phyloP scores from a whole-genome alignment of 345 rosid species.

The Syzygium aqueum region DNA sequence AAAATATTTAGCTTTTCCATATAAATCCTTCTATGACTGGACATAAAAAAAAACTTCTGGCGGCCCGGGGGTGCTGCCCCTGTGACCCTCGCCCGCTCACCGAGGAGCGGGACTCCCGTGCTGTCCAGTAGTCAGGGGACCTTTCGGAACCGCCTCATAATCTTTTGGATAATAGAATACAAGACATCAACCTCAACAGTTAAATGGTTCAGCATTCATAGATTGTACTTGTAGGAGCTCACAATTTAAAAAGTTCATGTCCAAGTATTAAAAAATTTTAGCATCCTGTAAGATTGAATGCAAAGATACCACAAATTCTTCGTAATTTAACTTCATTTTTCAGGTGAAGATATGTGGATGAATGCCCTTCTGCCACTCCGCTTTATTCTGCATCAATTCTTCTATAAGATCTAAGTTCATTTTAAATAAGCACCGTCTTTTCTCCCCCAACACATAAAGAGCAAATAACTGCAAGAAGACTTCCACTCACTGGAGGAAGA shows the following conservation, averaged over 20 bases:
- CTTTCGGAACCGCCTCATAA: too few species aligned
- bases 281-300: not conserved
- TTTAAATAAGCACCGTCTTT: not conserved
- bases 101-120: too few species aligned
- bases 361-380: not conserved
- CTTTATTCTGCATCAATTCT: not conserved
- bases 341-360: not conserved
- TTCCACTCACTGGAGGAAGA: constrained; percentile 48
- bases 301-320: not conserved
- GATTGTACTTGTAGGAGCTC: not conserved
- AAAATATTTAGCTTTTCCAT: too few species aligned
- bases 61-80: too few species aligned
- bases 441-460: not conserved
- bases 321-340: not conserved
- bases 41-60: too few species aligned
- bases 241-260: not conserved
- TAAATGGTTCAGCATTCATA: not conserved
- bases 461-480: not conserved
- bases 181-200: too few species aligned
- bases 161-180: too few species aligned
- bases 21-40: too few species aligned
- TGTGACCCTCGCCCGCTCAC: too few species aligned
- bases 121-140: too few species aligned
- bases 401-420: not conserved
- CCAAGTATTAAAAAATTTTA: not conserved